These are phyloP conservation scores for Citrus maxima DNA, from an alignment of 345 rosid species.

Conservation along the genomic window DNA sequence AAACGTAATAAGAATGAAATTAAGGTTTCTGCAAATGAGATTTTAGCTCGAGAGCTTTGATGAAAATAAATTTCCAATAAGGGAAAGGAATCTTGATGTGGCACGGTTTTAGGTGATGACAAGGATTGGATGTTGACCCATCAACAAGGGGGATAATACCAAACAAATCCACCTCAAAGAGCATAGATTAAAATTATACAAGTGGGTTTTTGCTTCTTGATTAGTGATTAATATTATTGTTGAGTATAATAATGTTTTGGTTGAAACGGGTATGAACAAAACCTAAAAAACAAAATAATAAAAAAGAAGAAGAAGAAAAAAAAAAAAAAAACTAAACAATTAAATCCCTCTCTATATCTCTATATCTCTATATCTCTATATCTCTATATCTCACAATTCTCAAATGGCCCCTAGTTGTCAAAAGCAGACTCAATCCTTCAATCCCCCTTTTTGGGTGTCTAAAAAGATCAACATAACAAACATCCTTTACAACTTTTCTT, in stretches of 20 bases:
- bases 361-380: not conserved
- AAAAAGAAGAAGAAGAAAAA: not conserved
- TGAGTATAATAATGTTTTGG: constrained; percentile 28
- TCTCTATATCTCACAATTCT: not conserved
- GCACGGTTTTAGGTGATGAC: constrained; percentile 96
- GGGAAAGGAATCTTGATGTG: constrained; percentile 74
- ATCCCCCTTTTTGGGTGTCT: not conserved
- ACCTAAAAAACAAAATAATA: constrained; percentile 10
- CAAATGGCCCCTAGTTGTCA: constrained; percentile 14
- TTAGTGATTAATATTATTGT: constrained; percentile 19
- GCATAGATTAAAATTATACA: constrained; percentile 27
- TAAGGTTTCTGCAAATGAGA: not conserved
- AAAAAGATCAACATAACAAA: constrained; percentile 2
- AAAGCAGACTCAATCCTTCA: constrained; percentile 14
- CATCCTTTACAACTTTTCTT: not conserved
- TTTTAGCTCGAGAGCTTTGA: not conserved
- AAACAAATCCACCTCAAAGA: constrained; percentile 59
- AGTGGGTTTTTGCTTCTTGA: constrained; percentile 46
- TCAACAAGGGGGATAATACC: constrained; percentile 91
- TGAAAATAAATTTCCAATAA: constrained; percentile 33
- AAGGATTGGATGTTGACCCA: constrained; percentile 89
- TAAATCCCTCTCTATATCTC: not conserved
- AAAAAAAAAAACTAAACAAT: not conserved
- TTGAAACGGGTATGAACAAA: constrained; percentile 22
- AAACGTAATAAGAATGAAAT: not conserved